Evolutionary conservation across 352 stramenopile genomes (phyloP).

Genomic region (Phytophthora nicotianae): DNA sequence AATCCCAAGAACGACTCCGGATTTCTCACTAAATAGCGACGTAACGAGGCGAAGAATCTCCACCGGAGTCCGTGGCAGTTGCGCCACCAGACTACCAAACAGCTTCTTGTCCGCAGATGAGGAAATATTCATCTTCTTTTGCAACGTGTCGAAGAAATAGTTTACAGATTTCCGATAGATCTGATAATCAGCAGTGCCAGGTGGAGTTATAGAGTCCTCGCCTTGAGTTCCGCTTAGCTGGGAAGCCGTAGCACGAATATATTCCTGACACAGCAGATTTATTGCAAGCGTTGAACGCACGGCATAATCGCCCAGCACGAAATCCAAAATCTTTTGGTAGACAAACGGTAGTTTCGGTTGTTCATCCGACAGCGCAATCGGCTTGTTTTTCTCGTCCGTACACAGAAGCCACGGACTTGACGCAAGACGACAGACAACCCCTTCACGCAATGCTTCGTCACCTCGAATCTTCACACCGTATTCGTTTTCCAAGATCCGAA

Average conservation of each 20-base stretch:
- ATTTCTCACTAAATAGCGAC: slow-evolving; percentile 58
- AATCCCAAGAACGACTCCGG: slow-evolving; percentile 72
- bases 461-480: slow-evolving; percentile 72
- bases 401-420: slow-evolving; percentile 65
- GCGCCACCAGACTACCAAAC: slow-evolving; percentile 57
- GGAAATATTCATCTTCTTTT: slow-evolving; percentile 58
- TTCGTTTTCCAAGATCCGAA: slow-evolving; percentile 78
- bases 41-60: slow-evolving; percentile 62
- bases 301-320: slow-evolving; percentile 63
- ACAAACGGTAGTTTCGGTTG: slow-evolving; percentile 51
- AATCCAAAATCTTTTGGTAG: slow-evolving; percentile 74
- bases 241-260: slow-evolving; percentile 50
- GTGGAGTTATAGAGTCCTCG: slow-evolving; percentile 1
- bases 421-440: slow-evolving; percentile 71
- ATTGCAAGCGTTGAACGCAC: slow-evolving; percentile 55
- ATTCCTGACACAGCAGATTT: slow-evolving; percentile 67
- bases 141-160: slow-evolving; percentile 58
- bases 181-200: slow-evolving; percentile 19
- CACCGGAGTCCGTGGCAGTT: slow-evolving; percentile 62
- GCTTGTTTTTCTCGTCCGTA: slow-evolving; percentile 48
- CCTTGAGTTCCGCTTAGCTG: slow-evolving; percentile 13
- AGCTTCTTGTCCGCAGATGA: slow-evolving; percentile 72
- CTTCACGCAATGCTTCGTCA: slow-evolving; percentile 64
- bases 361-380: slow-evolving; percentile 16
- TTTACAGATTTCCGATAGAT: slow-evolving; percentile 51